A percentile compares a stretch with the other conserved stretches of the same genome.
phyloP scores from a whole-genome alignment of 495 filamentous ascomycete species.

The Talaromyces nanjingensis region DNA sequence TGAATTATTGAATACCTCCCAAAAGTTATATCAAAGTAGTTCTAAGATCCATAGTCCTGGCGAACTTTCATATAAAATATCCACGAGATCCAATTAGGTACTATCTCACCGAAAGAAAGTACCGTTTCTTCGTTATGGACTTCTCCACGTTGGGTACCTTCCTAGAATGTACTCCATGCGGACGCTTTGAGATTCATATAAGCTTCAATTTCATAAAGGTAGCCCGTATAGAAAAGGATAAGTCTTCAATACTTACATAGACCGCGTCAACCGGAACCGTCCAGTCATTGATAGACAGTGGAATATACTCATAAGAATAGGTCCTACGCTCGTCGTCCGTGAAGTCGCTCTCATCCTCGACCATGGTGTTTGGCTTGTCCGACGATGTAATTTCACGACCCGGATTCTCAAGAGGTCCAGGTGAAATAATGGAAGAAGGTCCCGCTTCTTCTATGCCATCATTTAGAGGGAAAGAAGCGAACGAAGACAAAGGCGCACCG shows the following conservation, averaged over 20 bases:
- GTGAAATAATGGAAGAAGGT: background rate
- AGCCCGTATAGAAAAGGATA: background rate
- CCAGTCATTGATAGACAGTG: constrained; percentile 9
- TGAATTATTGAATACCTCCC: background rate
- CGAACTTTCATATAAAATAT: background rate
- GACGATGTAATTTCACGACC: too few relatives aligned
- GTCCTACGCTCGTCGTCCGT: constrained; percentile 4
- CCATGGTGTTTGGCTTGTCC: background rate
- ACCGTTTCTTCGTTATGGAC: constrained; percentile 5
- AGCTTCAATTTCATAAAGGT: background rate
- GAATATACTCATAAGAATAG: constrained; percentile 8
- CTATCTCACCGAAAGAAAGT: constrained; percentile 3
- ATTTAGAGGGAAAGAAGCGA: background rate
- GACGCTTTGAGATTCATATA: background rate
- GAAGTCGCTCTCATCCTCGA: background rate
- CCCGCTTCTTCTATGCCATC: background rate
- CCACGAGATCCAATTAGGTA: background rate
- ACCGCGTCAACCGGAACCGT: constrained; percentile 8
- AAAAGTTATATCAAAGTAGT: background rate
- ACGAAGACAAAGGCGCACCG: background rate
- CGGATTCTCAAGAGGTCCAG: background rate
- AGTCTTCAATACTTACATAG: constrained; percentile 1
- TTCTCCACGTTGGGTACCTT: constrained; percentile 5
- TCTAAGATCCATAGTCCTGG: background rate
- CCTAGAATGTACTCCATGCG: constrained; percentile 8